Base-by-base conservation (phyloP, 192 early-diverging fungal genomes). In the Entomortierella chlamydospora region DNA sequence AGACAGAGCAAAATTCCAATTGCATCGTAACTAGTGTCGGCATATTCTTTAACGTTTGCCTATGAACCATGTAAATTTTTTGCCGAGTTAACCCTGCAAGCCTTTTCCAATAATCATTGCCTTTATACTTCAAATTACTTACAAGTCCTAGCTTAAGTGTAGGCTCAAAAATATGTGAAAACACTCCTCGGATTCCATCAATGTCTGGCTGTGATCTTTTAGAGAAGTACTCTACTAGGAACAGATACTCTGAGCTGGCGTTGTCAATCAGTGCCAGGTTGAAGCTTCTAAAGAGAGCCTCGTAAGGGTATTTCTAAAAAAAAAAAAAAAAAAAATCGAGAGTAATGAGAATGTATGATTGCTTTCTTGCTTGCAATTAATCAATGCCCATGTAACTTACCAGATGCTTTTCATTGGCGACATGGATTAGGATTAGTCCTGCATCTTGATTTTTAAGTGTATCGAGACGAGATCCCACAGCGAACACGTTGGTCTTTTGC, bases 231-330 rank as follows among this genome's bases (percentile, higher is more conserved):
- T 97, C 94, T 45, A 88, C 83, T 45, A 92, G 89, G 66, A 99
- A 99, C 39, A 95, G 85, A 79, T 98, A 98, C 82, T 99, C 98
- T 11, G 94, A 93, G 51, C 91, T 93, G 5, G 97, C 95, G 70
- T 98, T 98, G 84, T 99, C 98, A 54, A 95, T 91, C 53, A 99
- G 77, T 22, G 97, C 91, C 60, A 97, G 85, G 58, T 94, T 94
- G 84, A 94, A 91, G 73, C 95, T 96, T 74, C 97, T 91, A 78
- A 98, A 97, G 1, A 99, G 85, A 28, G 84, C 87, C 78, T 98
- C 98, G 58, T 92, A 96, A n/a, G 95, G 89, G 66, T 93, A 94
- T 89, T 90, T 85, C 87, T 90, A 78, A 8, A 70, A 22, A 29
- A 28, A 51, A 20, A 33, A 51, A 39, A 10, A 49, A 26, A 52